A percentile compares a stretch with the other conserved stretches of the same genome.
Evolutionary conservation across 495 filamentous ascomycete species (phyloP).

Genomic region (Xylaria curta): DNA sequence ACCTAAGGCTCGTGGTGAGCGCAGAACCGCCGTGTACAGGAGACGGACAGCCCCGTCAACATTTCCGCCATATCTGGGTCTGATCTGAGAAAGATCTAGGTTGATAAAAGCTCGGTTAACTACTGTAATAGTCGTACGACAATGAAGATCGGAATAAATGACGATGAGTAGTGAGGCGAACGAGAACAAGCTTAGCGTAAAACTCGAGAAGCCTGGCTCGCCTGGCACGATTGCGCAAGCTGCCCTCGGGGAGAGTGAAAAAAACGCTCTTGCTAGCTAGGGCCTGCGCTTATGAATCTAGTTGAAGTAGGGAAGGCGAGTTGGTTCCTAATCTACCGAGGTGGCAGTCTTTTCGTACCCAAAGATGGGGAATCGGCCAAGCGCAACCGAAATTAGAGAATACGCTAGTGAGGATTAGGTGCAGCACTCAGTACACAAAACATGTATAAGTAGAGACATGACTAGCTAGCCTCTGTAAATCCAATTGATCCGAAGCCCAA

Average conservation of each 20-base stretch:
- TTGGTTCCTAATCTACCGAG: background rate
- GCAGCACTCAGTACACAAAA: background rate
- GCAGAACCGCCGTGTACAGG: background rate
- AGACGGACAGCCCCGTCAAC: background rate
- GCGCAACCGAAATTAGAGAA: constrained; percentile 13
- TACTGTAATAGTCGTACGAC: background rate
- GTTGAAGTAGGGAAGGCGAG: constrained; percentile 16
- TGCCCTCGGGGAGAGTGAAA: background rate
- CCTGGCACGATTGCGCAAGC: background rate
- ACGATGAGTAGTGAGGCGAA: constrained; percentile 20
- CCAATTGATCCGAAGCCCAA: constrained; percentile 6
- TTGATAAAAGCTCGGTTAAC: background rate
- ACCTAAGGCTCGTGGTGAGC: background rate
- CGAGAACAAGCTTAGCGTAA: constrained; percentile 7
- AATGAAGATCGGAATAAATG: constrained; percentile 16
- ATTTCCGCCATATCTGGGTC: background rate
- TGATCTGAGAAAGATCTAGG: constrained; percentile 1
- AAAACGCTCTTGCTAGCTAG: background rate
- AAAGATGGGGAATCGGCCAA: constrained; percentile 5
- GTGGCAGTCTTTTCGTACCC: background rate
- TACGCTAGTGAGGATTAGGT: background rate
- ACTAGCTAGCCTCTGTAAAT: constrained; percentile 4
- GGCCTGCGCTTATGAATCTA: constrained; percentile 1
- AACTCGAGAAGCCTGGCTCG: background rate
- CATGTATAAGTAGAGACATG: background rate